Evolutionary conservation across 305 asterid species (phyloP).

Genomic region (Solanum aculeatissimum): DNA sequence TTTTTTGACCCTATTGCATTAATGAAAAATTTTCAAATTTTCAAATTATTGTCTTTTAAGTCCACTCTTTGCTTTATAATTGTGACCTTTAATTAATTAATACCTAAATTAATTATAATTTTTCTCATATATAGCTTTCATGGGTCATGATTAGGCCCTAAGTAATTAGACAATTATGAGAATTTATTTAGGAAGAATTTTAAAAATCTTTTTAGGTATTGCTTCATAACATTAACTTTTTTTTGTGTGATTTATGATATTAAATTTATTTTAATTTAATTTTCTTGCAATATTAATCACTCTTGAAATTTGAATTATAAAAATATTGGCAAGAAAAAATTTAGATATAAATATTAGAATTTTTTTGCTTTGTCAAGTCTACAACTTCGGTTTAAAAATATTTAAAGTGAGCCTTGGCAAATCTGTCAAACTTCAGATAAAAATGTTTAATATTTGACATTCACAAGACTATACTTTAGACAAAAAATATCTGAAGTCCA

Average conservation of each 20-base stretch:
- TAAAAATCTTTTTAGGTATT: not conserved
- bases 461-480: not conserved
- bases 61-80: not conserved
- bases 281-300: not conserved
- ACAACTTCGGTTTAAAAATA: not conserved
- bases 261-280: not conserved
- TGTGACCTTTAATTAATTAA: not conserved
- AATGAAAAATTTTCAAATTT: not conserved
- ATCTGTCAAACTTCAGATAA: not conserved
- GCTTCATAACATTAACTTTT: not conserved
- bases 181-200: not conserved
- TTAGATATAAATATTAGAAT: too few species aligned
- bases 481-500: not conserved
- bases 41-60: too few species aligned
- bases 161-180: not conserved
- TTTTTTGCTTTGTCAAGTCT: too few species aligned
- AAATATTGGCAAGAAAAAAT: not conserved
- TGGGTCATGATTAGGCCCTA: not conserved
- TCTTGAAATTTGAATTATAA: not conserved
- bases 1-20: not conserved
- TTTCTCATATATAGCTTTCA: not conserved
- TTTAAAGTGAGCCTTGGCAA: too few species aligned
- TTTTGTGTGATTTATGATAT: not conserved
- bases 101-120: not conserved
- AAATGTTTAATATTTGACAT: not conserved